These are phyloP conservation scores for Solanum megistacrolobum DNA, from an alignment of 257 asterid genomes.

Conservation along the genomic window DNA sequence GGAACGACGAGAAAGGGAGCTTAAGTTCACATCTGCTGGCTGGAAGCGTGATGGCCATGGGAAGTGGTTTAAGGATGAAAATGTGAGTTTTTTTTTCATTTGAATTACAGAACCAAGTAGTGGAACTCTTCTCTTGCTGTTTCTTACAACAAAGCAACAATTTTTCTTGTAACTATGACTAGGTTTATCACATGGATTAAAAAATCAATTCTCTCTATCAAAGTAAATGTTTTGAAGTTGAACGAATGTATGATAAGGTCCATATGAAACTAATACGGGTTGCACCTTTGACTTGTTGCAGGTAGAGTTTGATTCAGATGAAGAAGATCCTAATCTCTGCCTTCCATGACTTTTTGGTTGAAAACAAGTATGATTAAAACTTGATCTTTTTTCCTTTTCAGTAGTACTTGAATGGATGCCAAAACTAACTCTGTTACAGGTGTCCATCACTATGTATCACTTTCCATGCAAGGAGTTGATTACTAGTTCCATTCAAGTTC, in stretches of 20 bases:
- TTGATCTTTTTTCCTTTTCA: background rate
- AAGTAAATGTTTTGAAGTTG: background rate
- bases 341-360: constrained; percentile 9
- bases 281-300: constrained; percentile 20
- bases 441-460: background rate
- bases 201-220: background rate
- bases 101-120: background rate
- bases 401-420: background rate
- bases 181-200: background rate
- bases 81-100: constrained; percentile 29
- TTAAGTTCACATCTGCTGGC: constrained; percentile 70
- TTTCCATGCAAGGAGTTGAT: background rate
- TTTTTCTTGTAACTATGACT: background rate
- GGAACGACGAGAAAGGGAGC: constrained; percentile 41
- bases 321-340: constrained; percentile 65
- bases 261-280: background rate
- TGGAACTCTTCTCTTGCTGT: background rate
- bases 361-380: background rate
- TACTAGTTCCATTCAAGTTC: background rate
- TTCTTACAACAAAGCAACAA: background rate
- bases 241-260: background rate
- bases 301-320: constrained; percentile 85
- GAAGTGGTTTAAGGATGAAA: constrained; percentile 78
- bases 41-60: constrained; percentile 76
- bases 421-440: background rate